Percentiles rank a stretch among this genome's conserved stretches.
Conservation (phyloP, 2,329 filamentous ascomycete genomes). For the Arachnopeziza araneosa region DNA sequence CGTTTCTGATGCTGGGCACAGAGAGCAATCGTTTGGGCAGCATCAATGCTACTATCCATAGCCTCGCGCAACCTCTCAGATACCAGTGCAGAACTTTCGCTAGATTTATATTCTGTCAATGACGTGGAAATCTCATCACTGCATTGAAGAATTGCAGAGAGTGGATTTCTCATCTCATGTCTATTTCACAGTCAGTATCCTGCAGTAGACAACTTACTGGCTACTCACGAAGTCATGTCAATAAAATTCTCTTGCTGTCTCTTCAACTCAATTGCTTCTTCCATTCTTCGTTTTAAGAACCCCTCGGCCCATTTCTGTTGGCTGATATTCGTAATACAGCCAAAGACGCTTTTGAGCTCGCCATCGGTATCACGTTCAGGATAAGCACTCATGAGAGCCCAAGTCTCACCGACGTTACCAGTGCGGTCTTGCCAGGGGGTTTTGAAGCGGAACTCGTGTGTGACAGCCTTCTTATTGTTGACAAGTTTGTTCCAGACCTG, state of each 20-base stretch:
- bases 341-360: constrained; percentile 67
- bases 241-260: constrained; percentile 67
- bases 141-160: constrained; percentile 70
- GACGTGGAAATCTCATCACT: constrained; percentile 61
- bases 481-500: constrained; percentile 59
- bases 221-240: constrained; percentile 53
- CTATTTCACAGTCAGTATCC: constrained; percentile 8
- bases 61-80: constrained; percentile 41
- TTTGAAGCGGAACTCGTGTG: constrained; percentile 72
- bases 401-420: constrained; percentile 59
- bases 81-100: constrained; percentile 5
- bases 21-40: constrained; percentile 74
- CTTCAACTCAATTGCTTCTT: constrained; percentile 78
- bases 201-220: background rate
- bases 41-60: constrained; percentile 58
- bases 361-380: constrained; percentile 63
- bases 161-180: constrained; percentile 72
- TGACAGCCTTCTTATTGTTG: constrained; percentile 56
- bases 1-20: constrained; percentile 73
- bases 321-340: constrained; percentile 79
- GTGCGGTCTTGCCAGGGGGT: constrained; percentile 56
- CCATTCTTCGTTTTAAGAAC: constrained; percentile 68
- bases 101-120: constrained; percentile 30
- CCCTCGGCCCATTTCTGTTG: constrained; percentile 81
- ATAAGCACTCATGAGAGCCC: constrained; percentile 72